A percentile compares a stretch with the other conserved stretches of the same genome.
Conservation (phyloP, 345 rosid genomes). For the Populus simonii region DNA sequence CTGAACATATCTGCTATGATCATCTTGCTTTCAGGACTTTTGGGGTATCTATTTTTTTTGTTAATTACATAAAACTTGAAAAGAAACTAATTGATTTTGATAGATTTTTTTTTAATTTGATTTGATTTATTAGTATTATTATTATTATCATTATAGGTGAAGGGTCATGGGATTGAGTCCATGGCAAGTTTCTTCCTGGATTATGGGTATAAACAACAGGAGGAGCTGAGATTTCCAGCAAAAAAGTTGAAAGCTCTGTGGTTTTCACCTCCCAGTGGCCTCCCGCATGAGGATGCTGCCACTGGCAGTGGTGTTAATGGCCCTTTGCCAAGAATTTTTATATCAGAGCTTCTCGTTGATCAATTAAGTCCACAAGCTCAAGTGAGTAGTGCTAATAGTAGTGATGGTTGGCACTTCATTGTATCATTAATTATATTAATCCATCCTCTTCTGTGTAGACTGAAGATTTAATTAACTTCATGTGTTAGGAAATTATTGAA, state of each 20-base stretch:
- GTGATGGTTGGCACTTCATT: too few species aligned
- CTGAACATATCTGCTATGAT: conserved; percentile 66
- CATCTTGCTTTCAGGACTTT: conserved; percentile 92
- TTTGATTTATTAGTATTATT: conserved; percentile 1
- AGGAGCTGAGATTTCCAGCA: conserved; percentile 84
- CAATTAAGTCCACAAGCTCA: conserved; percentile 72
- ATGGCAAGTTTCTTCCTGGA: conserved; percentile 76
- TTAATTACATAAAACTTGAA: too few species aligned
- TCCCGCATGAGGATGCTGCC: conserved; percentile 19
- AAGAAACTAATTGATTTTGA: too few species aligned
- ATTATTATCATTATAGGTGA: conserved; percentile 37
- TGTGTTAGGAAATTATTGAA: conserved; percentile 64
- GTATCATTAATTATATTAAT: too few species aligned
- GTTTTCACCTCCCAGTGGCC: conserved; percentile 73
- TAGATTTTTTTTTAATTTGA: background rate
- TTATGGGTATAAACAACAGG: conserved; percentile 68
- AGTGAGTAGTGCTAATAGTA: conserved; percentile 30
- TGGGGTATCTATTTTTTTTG: conserved; percentile 44
- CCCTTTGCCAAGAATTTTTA: conserved; percentile 82
- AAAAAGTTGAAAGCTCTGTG: conserved; percentile 87
- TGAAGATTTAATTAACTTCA: conserved; percentile 4
- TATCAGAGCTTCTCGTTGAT: conserved; percentile 88
- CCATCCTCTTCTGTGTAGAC: background rate
- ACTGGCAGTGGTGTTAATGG: conserved; percentile 59
- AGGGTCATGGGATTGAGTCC: conserved; percentile 78